phyloP scores from a whole-genome alignment of 2,329 filamentous ascomycete species.

The Pochonia chlamydosporia region DNA sequence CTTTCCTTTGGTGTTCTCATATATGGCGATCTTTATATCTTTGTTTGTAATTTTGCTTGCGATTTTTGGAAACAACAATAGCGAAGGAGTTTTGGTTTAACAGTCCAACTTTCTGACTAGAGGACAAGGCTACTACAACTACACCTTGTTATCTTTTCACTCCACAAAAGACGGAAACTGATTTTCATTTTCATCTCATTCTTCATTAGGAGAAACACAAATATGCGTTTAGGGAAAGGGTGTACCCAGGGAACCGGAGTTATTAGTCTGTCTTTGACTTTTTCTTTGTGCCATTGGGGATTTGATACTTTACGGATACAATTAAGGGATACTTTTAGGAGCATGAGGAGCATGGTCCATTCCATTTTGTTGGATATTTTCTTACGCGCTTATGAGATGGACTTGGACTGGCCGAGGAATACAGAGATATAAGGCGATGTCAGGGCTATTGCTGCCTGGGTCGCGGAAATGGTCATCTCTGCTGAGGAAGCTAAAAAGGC shows the following conservation, averaged over 20 bases:
- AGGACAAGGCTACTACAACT: background rate
- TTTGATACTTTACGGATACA: background rate
- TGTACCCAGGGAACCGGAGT: background rate
- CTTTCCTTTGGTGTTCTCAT: background rate
- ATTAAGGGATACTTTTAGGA: background rate
- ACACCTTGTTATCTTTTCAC: background rate
- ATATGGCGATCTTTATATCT: constrained; percentile 5
- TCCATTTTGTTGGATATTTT: background rate
- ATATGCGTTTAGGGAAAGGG: too few relatives aligned
- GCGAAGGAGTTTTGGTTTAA: constrained; percentile 14
- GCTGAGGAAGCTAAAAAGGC: too few relatives aligned
- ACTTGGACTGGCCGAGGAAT: background rate
- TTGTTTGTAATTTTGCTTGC: constrained; percentile 7
- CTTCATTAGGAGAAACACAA: background rate
- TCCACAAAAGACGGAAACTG: background rate
- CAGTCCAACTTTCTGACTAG: background rate
- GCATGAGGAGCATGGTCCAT: background rate
- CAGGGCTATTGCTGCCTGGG: too few relatives aligned
- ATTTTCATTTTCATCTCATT: background rate
- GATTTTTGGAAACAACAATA: constrained; percentile 8
- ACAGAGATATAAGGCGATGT: background rate
- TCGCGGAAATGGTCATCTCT: too few relatives aligned
- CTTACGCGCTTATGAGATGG: background rate
- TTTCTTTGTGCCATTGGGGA: background rate
- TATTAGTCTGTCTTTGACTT: background rate